Evolutionary conservation across 2,329 filamentous ascomycete genomes (phyloP).

Genomic region (Calonectria naviculata): DNA sequence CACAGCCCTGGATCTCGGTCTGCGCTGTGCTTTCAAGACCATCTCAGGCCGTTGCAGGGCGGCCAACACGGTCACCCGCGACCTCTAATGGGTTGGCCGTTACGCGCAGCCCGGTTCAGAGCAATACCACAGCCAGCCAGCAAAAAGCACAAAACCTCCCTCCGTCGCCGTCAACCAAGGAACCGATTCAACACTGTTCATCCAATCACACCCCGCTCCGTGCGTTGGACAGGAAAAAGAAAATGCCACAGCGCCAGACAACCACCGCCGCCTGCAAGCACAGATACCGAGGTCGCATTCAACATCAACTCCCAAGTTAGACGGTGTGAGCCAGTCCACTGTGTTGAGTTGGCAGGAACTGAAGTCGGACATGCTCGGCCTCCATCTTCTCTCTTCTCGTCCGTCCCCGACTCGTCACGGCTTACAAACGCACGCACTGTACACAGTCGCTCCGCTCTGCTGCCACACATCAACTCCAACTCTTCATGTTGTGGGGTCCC

Average conservation of each 20-base stretch:
- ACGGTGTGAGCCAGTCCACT: not conserved
- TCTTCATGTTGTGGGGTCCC: conserved; percentile 40
- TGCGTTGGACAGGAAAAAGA: not conserved
- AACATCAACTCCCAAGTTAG: not conserved
- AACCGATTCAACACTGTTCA: not conserved
- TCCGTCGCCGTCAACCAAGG: not conserved
- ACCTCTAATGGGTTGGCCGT: not conserved
- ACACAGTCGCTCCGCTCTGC: not conserved
- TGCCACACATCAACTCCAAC: conserved; percentile 21
- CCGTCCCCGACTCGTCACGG: not conserved
- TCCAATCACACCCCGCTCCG: not conserved
- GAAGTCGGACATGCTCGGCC: conserved; percentile 10
- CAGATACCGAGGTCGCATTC: not conserved
- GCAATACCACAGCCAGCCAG: not conserved
- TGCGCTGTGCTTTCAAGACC: not conserved
- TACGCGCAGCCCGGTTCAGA: not conserved
- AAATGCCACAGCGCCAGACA: not conserved
- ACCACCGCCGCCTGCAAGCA: not conserved
- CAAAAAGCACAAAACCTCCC: not conserved
- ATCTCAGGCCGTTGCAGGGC: conserved; percentile 3
- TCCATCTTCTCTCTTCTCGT: conserved; percentile 27
- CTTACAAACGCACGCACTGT: not conserved
- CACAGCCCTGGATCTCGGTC: not conserved
- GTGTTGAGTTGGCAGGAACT: not conserved
- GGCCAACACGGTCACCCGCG: conserved; percentile 26